phyloP scores from a whole-genome alignment of 768 basidiomycete genomes.

The Podaxis sp. region DNA sequence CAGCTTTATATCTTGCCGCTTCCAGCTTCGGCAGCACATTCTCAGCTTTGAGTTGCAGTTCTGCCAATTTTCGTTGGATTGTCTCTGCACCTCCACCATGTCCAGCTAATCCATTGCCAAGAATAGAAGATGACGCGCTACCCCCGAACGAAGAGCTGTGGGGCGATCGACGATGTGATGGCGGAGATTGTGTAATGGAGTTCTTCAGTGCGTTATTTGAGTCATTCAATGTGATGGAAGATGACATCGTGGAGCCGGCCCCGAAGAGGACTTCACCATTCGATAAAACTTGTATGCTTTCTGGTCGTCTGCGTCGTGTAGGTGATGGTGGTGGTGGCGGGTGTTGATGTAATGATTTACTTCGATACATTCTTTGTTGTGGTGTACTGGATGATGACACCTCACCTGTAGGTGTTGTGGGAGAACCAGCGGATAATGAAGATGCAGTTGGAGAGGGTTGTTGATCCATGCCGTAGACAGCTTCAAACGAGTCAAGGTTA shows the following conservation, averaged over 20 bases:
- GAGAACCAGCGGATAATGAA: conserved; percentile 15
- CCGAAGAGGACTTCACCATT: conserved; percentile 20
- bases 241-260: neutral
- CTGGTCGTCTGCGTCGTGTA: conserved; percentile 53
- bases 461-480: conserved; percentile 18
- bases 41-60: conserved; percentile 31
- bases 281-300: conserved; percentile 56
- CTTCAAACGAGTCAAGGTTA: conserved; percentile 24
- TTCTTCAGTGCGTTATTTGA: neutral
- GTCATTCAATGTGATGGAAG: neutral
- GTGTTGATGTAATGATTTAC: conserved; percentile 50
- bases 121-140: neutral
- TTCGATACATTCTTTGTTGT: conserved; percentile 45
- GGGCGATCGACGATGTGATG: conserved; percentile 18
- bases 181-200: neutral
- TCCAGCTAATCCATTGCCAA: conserved; percentile 9
- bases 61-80: conserved; percentile 44
- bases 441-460: conserved; percentile 4
- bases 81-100: neutral
- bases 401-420: conserved; percentile 15
- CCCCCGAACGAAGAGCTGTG: conserved; percentile 23
- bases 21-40: conserved; percentile 52
- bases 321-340: conserved; percentile 34
- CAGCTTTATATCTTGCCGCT: conserved; percentile 67
- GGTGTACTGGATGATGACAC: conserved; percentile 17